These are phyloP conservation scores for Dactylellina leptospora DNA, from an alignment of 2,329 filamentous ascomycete genomes.

Conservation along the genomic window DNA sequence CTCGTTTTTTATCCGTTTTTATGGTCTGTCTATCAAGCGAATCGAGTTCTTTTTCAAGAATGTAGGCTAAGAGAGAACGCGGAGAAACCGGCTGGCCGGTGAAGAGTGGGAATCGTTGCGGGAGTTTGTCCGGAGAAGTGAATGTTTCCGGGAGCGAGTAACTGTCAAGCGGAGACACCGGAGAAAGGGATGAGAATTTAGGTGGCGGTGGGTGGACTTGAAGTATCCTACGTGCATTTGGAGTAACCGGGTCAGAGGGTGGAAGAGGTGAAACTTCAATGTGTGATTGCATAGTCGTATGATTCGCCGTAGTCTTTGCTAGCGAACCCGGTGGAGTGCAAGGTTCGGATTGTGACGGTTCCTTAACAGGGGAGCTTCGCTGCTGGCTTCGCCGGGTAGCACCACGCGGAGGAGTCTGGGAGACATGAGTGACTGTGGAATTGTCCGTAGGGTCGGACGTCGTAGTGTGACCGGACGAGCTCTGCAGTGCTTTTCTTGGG, in stretches of 20 bases:
- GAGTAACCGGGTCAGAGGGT: slow-evolving; percentile 13
- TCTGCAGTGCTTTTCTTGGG: slow-evolving; percentile 1
- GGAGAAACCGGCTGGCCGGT: slow-evolving; percentile 36
- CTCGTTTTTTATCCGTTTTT: slow-evolving; percentile 18
- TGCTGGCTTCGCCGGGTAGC: background rate
- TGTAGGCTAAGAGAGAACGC: slow-evolving; percentile 24
- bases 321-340: background rate
- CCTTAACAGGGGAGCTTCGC: background rate
- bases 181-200: slow-evolving; percentile 29
- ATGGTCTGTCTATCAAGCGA: slow-evolving; percentile 16
- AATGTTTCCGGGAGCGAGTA: slow-evolving; percentile 28
- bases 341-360: background rate
- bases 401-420: slow-evolving; percentile 14
- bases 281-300: slow-evolving; percentile 20
- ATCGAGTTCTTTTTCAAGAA: slow-evolving; percentile 25
- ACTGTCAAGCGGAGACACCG: slow-evolving; percentile 25
- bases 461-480: slow-evolving; percentile 6
- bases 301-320: slow-evolving; percentile 12
- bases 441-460: slow-evolving; percentile 28
- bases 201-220: slow-evolving; percentile 31
- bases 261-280: slow-evolving; percentile 32
- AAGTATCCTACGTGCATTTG: slow-evolving; percentile 21
- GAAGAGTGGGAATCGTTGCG: slow-evolving; percentile 31
- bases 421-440: slow-evolving; percentile 30
- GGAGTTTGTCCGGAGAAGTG: slow-evolving; percentile 31